Conservation (phyloP, 805 yeast genomes). For the Torulaspora quercuum region DNA sequence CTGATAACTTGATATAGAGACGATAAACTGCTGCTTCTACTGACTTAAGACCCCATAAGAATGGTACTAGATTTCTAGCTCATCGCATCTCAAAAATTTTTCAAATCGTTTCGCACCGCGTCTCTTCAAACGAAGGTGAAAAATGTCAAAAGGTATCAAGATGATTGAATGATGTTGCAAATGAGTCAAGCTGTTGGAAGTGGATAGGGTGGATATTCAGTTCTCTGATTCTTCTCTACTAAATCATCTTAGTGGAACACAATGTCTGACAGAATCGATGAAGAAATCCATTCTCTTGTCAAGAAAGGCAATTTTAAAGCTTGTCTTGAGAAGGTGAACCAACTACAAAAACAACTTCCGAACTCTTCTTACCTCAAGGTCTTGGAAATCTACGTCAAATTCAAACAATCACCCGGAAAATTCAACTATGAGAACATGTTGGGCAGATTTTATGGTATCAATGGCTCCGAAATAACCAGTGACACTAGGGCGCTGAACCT, state of each 20-base stretch:
- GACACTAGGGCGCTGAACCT: conserved; percentile 53
- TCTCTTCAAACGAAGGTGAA: conserved; percentile 6
- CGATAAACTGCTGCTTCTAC: too few relatives aligned
- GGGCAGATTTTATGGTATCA: conserved; percentile 29
- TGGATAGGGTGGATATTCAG: too few relatives aligned
- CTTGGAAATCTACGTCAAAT: conserved; percentile 33
- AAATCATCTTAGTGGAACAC: too few relatives aligned
- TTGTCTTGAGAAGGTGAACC: conserved; percentile 41
- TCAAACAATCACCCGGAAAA: conserved; percentile 30
- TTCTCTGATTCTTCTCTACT: too few relatives aligned
- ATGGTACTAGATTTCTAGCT: conserved; percentile 7
- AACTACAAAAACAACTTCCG: conserved; percentile 54
- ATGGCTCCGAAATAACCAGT: conserved; percentile 32
- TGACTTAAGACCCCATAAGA: too few relatives aligned
- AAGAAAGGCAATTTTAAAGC: conserved; percentile 53
- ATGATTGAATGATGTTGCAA: background rate
- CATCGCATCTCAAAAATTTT: conserved; percentile 19
- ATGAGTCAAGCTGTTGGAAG: too few relatives aligned
- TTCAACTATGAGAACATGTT: conserved; percentile 33
- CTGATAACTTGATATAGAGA: background rate
- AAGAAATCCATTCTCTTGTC: conserved; percentile 43
- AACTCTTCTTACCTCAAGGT: conserved; percentile 49
- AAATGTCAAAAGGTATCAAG: conserved; percentile 1
- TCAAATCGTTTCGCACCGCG: conserved; percentile 2
- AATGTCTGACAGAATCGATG: conserved; percentile 34